Evolutionary conservation across 495 filamentous ascomycete species (phyloP).

Genomic region (Neurospora sp.): DNA sequence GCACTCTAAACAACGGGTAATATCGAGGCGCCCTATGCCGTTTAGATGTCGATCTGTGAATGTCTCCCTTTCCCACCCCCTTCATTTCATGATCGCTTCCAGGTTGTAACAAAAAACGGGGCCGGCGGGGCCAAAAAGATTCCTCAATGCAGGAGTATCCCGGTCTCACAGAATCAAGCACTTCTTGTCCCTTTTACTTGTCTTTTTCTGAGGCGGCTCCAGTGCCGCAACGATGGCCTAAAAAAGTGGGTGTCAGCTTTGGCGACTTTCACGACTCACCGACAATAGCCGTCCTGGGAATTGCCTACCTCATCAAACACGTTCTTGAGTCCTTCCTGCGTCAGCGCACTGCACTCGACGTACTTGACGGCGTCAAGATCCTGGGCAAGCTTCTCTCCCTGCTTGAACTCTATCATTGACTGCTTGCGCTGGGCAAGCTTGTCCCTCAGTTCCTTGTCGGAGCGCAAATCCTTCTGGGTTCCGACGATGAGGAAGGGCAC

Average conservation of each 20-base stretch:
- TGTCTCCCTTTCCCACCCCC: background rate
- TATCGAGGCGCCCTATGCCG: background rate
- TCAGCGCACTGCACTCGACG: conserved; percentile 95
- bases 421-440: conserved; percentile 72
- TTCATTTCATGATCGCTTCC: background rate
- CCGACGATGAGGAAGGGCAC: conserved; percentile 97
- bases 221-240: conserved; percentile 86
- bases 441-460: conserved; percentile 77
- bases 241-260: background rate
- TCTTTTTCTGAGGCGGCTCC: conserved; percentile 67
- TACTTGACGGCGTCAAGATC: conserved; percentile 96
- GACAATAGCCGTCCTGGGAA: background rate
- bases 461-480: conserved; percentile 92
- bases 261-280: background rate
- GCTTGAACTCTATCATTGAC: conserved; percentile 52
- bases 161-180: conserved; percentile 41
- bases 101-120: background rate
- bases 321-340: conserved; percentile 97
- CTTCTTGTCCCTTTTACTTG: conserved; percentile 38
- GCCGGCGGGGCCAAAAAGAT: background rate
- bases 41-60: conserved; percentile 8
- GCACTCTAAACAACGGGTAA: conserved; percentile 22
- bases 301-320: conserved; percentile 92
- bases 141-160: conserved; percentile 4
- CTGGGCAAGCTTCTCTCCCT: conserved; percentile 89